phyloP scores from a whole-genome alignment of 2,329 filamentous ascomycete species.

The Davidsoniella virescens region DNA sequence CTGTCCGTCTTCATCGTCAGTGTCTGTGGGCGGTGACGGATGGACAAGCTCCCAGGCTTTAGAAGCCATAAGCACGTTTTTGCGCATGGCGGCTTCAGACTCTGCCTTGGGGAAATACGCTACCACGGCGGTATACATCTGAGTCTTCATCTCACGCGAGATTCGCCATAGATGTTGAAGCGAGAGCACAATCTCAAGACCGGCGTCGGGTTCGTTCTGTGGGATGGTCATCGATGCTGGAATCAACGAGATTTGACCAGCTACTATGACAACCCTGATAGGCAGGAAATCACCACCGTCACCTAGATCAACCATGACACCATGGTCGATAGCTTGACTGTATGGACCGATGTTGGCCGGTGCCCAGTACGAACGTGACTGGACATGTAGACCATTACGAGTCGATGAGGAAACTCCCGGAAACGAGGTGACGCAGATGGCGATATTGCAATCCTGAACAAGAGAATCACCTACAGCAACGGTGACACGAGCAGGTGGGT shows the following conservation, averaged over 20 bases:
- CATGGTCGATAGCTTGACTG: slow-evolving; percentile 62
- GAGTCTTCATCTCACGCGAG: slow-evolving; percentile 51
- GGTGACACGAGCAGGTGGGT: slow-evolving; percentile 73
- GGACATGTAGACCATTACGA: slow-evolving; percentile 64
- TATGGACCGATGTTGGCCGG: slow-evolving; percentile 96
- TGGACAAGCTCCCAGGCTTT: slow-evolving; percentile 34
- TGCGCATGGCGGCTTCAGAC: slow-evolving; percentile 17
- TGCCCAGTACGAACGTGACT: slow-evolving; percentile 90
- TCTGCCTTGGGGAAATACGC: slow-evolving; percentile 46
- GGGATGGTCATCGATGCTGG: slow-evolving; percentile 61
- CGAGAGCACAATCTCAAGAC: slow-evolving; percentile 49
- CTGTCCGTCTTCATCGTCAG: slow-evolving; percentile 25
- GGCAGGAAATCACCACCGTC: slow-evolving; percentile 47
- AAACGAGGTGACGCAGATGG: slow-evolving; percentile 38
- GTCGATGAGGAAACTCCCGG: slow-evolving; percentile 16
- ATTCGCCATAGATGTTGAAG: slow-evolving; percentile 86
- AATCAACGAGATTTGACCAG: slow-evolving; percentile 81
- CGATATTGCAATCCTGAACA: slow-evolving; percentile 39
- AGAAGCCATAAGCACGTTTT: slow-evolving; percentile 27
- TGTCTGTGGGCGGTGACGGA: slow-evolving; percentile 21
- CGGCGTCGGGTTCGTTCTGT: slow-evolving; percentile 18
- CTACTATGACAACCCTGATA: slow-evolving; percentile 42
- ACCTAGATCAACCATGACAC: slow-evolving; percentile 16
- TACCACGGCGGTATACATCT: slow-evolving; percentile 59
- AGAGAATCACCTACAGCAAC: slow-evolving; percentile 58